Percentiles rank a stretch among this genome's conserved stretches.
These are phyloP conservation scores for Diphasiastrum complanatum DNA, from an alignment of 83 land plant genomes.

Conservation along the genomic window DNA sequence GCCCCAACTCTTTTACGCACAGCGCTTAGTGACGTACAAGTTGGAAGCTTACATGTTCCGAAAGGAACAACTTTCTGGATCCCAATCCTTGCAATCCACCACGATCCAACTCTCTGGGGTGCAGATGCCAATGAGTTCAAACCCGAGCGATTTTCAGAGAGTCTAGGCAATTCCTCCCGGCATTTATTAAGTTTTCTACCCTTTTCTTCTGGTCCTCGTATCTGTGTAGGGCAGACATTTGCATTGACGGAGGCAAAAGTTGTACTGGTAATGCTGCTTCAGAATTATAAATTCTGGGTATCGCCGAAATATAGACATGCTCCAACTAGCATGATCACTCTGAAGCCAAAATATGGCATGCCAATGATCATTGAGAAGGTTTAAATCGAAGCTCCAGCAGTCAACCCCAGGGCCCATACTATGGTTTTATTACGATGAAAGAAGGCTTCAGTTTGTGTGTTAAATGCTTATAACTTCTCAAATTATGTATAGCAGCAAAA, in stretches of 20 bases:
- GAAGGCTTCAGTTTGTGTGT: too few relatives aligned
- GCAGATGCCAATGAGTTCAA: slow-evolving; percentile 26
- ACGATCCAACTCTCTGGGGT: slow-evolving; percentile 23
- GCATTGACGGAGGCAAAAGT: slow-evolving; percentile 23
- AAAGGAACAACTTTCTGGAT: slow-evolving; percentile 11
- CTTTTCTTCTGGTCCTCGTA: slow-evolving; percentile 19
- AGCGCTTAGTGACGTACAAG: neutral
- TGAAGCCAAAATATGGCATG: slow-evolving; percentile 20
- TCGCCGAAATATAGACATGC: slow-evolving; percentile 30
- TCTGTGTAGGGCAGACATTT: slow-evolving; percentile 20
- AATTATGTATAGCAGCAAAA: too few relatives aligned
- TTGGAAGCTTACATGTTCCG: slow-evolving; percentile 4
- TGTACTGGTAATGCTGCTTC: slow-evolving; percentile 21
- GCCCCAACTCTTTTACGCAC: neutral
- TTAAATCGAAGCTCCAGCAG: too few relatives aligned
- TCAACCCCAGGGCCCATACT: too few relatives aligned
- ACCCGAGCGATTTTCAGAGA: slow-evolving; percentile 14
- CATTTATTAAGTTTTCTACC: slow-evolving; percentile 21
- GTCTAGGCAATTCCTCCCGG: slow-evolving; percentile 9
- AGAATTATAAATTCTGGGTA: slow-evolving; percentile 6
- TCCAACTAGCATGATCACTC: slow-evolving; percentile 10
- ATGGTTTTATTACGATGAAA: too few relatives aligned
- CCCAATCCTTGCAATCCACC: slow-evolving; percentile 11
- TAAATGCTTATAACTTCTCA: too few relatives aligned
- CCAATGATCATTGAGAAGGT: slow-evolving; percentile 10